Percentiles rank a stretch among this genome's conserved stretches.
Conservation (phyloP, 78 protist species). For the Dictyostelium brefeldianum region DNA sequence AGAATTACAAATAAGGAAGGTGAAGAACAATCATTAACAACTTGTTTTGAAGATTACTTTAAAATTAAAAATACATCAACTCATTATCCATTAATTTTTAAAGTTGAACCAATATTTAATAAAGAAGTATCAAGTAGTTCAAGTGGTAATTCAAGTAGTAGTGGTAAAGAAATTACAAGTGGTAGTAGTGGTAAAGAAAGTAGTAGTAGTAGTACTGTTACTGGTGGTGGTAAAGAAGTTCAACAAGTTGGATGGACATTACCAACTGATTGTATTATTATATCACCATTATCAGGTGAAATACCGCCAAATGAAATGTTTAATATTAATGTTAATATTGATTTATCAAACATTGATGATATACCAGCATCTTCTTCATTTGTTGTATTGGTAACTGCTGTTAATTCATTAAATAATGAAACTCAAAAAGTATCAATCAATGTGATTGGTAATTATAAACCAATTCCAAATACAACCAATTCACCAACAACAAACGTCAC, state of each 20-base stretch:
- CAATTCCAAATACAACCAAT: conserved; percentile 24
- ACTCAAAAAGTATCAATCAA: conserved; percentile 46
- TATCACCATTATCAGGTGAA: conserved; percentile 48
- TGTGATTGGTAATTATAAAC: conserved; percentile 45
- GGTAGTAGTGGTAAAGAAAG: no score
- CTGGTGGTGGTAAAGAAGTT: no score
- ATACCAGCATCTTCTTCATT: conserved; percentile 46
- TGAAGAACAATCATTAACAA: conserved; percentile 22
- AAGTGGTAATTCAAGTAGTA: neutral
- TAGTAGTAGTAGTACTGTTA: neutral
- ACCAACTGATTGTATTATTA: neutral
- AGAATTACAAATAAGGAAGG: conserved; percentile 49
- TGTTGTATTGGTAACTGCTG: conserved; percentile 15
- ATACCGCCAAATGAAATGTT: conserved; percentile 49
- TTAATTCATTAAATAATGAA: conserved; percentile 52
- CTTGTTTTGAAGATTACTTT: conserved; percentile 35
- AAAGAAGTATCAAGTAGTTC: neutral
- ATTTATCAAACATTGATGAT: conserved; percentile 19
- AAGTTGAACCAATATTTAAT: conserved; percentile 16
- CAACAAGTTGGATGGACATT: neutral
- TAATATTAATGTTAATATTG: conserved; percentile 26
- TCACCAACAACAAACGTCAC: conserved; percentile 23
- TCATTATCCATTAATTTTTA: conserved; percentile 16
- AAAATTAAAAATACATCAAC: conserved; percentile 49
- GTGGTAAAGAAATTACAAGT: no score